Base-by-base conservation (phyloP, 257 asterid species). In the Scutellaria galericulata region DNA sequence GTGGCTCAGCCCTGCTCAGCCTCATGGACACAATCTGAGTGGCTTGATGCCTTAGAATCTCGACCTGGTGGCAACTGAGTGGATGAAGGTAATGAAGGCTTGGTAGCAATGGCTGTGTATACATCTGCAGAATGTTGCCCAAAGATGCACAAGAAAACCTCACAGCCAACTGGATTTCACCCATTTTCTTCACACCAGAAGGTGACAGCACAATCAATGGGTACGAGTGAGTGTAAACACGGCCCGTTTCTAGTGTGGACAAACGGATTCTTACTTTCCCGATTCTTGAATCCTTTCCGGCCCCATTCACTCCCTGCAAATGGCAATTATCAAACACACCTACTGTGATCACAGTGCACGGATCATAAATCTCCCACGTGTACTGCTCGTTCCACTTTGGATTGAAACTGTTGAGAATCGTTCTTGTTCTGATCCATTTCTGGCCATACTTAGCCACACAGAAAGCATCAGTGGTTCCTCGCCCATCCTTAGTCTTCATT, bases 361-460 rank as follows among this genome's bases (percentile, higher is more conserved):
- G 97, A 75, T 93, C 98, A 48, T 77, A 89, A 14, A 93, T 93
- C 64, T 93, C 98, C 97, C 97, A 93, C 0, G 96, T 93, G 80
- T 93, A 93, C 37, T 93, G 98, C 64, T 93, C 96, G 60, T 93
- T 93, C 98, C 98, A 93, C 55, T 80, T 82, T 2, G 98, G 96
- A 68, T 76, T 83, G 64, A 89, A 81, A 64, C 79, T 87, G 84
- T 78, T 81, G 48, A 85, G 68, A 6, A 93, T 69, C 7, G 97
- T 93, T 64, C 97, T 79, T 7, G 98, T 93, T 67, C 97, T 78
- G 66, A 89, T 89, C 98, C 98, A 94, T 59, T 94, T 94, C 78
- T 81, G 98, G 39, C 98, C 98, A 55, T 91, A 94, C 80, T 94
- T 94, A 2, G 97, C 98, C 64, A 94, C 98, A 67, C 97, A 91